Percentiles rank a stretch among this genome's conserved stretches.
These are phyloP conservation scores for Polychaeton citri DNA, from an alignment of 2,329 filamentous ascomycete genomes.

Conservation along the genomic window DNA sequence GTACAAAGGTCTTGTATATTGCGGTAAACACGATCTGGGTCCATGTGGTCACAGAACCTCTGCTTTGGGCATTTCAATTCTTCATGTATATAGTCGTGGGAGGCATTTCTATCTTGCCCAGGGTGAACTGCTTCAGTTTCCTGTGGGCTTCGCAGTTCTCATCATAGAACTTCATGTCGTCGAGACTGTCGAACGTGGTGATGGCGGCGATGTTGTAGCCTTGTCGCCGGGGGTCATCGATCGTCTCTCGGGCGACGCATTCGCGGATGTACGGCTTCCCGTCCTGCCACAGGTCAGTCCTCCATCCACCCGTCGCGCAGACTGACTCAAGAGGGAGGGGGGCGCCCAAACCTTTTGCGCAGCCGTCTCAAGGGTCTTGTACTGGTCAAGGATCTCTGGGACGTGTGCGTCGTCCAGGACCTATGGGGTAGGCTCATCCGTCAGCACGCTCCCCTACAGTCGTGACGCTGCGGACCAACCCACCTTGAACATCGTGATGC, in stretches of 20 bases:
- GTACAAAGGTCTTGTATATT: no score
- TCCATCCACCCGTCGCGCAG: no score
- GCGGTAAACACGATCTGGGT: no score
- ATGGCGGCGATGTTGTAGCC: conserved; percentile 52
- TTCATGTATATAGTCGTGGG: not conserved
- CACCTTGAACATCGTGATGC: conserved; percentile 42
- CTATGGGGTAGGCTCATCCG: no score
- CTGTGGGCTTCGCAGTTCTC: conserved; percentile 41
- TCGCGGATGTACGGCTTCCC: conserved; percentile 55
- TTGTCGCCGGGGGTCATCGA: conserved; percentile 45
- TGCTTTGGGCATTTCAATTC: no score
- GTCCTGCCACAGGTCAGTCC: no score
- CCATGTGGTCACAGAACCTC: no score
- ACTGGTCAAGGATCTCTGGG: not conserved
- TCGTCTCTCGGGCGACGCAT: conserved; percentile 38
- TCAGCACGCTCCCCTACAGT: no score
- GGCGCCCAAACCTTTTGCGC: not conserved
- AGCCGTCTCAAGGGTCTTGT: no score
- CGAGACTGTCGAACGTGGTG: conserved; percentile 48
- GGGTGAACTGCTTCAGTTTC: conserved; percentile 30
- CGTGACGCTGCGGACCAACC: not conserved
- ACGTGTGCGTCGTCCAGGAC: not conserved
- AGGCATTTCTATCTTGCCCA: conserved; percentile 8
- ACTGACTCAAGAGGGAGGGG: no score
- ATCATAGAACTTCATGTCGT: conserved; percentile 59